These are phyloP conservation scores for Sextonia rubra DNA, from an alignment of 164 flowering plant genomes.

Conservation along the genomic window DNA sequence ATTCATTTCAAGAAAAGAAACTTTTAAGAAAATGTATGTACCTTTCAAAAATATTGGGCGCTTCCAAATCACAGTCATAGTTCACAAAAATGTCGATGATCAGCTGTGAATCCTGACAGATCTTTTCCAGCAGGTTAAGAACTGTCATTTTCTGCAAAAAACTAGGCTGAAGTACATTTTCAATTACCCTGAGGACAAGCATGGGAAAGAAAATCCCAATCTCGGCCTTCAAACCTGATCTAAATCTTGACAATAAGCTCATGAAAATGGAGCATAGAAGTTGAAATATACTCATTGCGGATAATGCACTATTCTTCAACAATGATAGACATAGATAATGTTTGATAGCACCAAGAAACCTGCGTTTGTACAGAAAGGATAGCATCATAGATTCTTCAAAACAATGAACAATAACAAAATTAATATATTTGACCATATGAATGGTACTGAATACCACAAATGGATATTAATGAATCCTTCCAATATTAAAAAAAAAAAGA, in stretches of 20 bases:
- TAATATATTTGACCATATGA: too few relatives aligned
- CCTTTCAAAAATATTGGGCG: conserved; percentile 98
- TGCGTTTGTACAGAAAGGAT: conserved; percentile 26
- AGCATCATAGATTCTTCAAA: too few relatives aligned
- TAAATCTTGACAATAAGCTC: conserved; percentile 65
- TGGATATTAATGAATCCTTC: too few relatives aligned
- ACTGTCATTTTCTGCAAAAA: conserved; percentile 96
- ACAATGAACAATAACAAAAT: too few relatives aligned
- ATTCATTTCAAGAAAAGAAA: neutral
- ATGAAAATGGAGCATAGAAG: conserved; percentile 85
- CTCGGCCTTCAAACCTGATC: conserved; percentile 89
- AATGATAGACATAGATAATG: conserved; percentile 90
- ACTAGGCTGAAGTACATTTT: conserved; percentile 97
- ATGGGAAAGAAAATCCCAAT: conserved; percentile 95
- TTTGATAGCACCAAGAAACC: conserved; percentile 85
- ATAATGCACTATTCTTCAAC: conserved; percentile 94
- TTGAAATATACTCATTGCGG: conserved; percentile 97
- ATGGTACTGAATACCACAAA: too few relatives aligned
- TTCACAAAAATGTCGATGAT: conserved; percentile 89
- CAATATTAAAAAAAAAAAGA: too few relatives aligned
- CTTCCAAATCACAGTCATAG: conserved; percentile 95
- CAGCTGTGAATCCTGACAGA: conserved; percentile 75
- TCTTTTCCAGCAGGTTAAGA: conserved; percentile 77
- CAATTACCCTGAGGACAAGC: conserved; percentile 93
- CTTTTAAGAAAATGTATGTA: conserved; percentile 14